These are phyloP conservation scores for Solanum okadae DNA, from an alignment of 257 asterid genomes.

Conservation along the genomic window DNA sequence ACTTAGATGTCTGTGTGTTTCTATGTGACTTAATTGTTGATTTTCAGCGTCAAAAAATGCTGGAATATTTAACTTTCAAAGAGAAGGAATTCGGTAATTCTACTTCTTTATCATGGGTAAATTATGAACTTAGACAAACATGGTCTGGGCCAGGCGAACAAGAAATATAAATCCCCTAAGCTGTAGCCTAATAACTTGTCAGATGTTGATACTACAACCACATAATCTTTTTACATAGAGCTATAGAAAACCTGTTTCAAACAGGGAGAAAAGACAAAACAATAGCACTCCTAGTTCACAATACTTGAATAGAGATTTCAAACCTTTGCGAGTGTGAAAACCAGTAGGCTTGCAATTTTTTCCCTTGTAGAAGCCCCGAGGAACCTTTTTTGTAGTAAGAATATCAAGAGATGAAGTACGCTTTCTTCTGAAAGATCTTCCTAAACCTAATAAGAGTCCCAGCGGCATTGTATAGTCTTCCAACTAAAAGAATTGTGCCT, in stretches of 20 bases:
- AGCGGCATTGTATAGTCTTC: conserved; percentile 35
- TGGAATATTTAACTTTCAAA: background rate
- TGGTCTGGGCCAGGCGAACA: background rate
- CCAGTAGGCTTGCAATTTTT: conserved; percentile 90
- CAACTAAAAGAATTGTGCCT: background rate
- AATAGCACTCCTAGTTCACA: background rate
- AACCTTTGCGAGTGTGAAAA: conserved; percentile 92
- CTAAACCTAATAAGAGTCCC: conserved; percentile 63
- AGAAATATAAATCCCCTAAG: background rate
- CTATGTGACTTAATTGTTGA: background rate
- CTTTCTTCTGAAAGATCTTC: conserved; percentile 66
- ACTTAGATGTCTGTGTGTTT: background rate
- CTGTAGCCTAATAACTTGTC: background rate
- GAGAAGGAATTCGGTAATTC: background rate
- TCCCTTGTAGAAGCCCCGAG: conserved; percentile 72
- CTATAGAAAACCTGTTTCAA: background rate
- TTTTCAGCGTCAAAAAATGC: background rate
- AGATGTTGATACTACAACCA: background rate
- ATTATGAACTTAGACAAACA: background rate
- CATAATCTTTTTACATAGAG: background rate
- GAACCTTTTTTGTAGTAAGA: conserved; percentile 58
- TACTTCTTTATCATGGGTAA: background rate
- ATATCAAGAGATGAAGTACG: conserved; percentile 72
- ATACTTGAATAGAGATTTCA: background rate
- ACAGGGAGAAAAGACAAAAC: background rate